Percentiles rank a stretch among this genome's conserved stretches.
These are phyloP conservation scores for Pezicula carpinea DNA, from an alignment of 2,329 filamentous ascomycete genomes.

Conservation along the genomic window DNA sequence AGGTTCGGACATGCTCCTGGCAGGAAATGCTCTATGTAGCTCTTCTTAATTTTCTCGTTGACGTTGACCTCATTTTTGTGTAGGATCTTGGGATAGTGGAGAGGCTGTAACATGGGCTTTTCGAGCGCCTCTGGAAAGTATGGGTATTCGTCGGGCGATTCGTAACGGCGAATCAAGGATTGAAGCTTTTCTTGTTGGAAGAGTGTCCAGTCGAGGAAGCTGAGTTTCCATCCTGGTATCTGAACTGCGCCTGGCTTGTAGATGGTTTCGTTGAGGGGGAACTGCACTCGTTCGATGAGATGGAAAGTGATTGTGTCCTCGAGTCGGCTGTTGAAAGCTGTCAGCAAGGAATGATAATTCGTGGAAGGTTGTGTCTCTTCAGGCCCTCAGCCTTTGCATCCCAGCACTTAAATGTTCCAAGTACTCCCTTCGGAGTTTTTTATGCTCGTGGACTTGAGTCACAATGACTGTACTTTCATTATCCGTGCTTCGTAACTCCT, in stretches of 20 bases:
- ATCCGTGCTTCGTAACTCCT: too few relatives aligned
- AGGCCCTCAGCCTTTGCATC: not conserved
- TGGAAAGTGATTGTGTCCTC: conserved; percentile 98
- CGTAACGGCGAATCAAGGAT: conserved; percentile 88
- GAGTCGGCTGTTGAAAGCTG: conserved; percentile 60
- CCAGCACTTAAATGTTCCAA: not conserved
- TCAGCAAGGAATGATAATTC: conserved; percentile 1
- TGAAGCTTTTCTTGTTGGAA: conserved; percentile 86
- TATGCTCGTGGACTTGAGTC: not conserved
- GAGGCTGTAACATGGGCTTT: conserved; percentile 76
- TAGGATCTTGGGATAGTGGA: conserved; percentile 84
- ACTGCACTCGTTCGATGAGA: conserved; percentile 96
- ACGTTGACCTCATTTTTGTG: conserved; percentile 87
- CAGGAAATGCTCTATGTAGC: conserved; percentile 79
- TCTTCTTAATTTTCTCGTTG: conserved; percentile 79
- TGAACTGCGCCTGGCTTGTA: conserved; percentile 76
- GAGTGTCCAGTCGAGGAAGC: conserved; percentile 93
- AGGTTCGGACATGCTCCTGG: conserved; percentile 78
- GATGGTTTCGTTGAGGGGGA: conserved; percentile 84
- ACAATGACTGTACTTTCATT: not conserved
- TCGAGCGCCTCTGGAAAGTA: conserved; percentile 86
- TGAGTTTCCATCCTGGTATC: conserved; percentile 68
- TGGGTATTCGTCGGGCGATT: conserved; percentile 94
- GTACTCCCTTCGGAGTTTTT: too few relatives aligned
- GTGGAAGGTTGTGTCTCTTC: not conserved